Evolutionary conservation across 1,139 yeast genomes (phyloP).

Genomic region (Hyphopichia burtonii): DNA sequence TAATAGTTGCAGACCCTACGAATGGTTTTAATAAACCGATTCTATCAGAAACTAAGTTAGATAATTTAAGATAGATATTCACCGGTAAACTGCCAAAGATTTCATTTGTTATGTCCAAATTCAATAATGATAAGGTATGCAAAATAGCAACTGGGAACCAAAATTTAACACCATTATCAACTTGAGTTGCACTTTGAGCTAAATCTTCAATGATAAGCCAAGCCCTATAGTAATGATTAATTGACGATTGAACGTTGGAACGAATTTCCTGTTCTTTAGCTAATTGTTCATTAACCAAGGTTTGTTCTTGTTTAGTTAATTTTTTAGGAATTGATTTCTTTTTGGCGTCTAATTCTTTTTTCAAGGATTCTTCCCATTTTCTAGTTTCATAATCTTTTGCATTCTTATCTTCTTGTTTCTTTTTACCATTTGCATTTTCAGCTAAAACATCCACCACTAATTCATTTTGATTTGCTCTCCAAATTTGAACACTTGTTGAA

Average conservation of each 20-base stretch:
- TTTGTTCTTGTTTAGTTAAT: constrained; percentile 75
- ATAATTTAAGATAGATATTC: constrained; percentile 42
- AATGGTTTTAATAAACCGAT: constrained; percentile 51
- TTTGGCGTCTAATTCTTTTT: constrained; percentile 69
- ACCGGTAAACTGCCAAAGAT: constrained; percentile 41
- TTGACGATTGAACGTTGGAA: constrained; percentile 35
- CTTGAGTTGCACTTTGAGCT: constrained; percentile 45
- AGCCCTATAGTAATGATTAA: constrained; percentile 44
- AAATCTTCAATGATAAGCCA: constrained; percentile 55
- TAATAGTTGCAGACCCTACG: constrained; percentile 67
- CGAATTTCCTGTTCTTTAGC: constrained; percentile 60
- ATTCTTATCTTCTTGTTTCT: constrained; percentile 46
- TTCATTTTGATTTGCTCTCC: constrained; percentile 68
- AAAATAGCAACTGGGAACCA: constrained; percentile 75
- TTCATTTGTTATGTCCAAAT: constrained; percentile 29
- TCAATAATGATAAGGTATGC: constrained; percentile 40
- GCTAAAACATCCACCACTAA: constrained; percentile 64
- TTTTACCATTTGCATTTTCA: constrained; percentile 35
- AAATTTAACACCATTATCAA: constrained; percentile 63
- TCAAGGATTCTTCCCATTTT: constrained; percentile 86
- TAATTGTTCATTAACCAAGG: constrained; percentile 57
- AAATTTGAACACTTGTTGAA: constrained; percentile 47
- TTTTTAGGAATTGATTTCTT: constrained; percentile 44
- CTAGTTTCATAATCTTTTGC: constrained; percentile 79
- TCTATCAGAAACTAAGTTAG: constrained; percentile 44